phyloP scores from a whole-genome alignment of 2,329 filamentous ascomycete species.

The Boeremia exigua region DNA sequence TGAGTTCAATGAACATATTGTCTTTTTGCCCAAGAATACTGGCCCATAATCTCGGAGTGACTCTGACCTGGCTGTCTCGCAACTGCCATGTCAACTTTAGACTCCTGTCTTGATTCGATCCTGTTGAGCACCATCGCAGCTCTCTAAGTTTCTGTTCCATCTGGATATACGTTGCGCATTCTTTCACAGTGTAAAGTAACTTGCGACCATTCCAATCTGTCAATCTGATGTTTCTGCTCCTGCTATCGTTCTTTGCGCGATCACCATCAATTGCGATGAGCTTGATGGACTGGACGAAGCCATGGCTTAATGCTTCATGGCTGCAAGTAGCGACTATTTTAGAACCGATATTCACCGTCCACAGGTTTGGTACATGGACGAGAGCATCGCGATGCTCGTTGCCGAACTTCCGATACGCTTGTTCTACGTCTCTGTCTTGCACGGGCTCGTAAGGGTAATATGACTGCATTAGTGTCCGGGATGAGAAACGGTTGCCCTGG shows the following conservation, averaged over 20 bases:
- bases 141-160: slow-evolving; percentile 37
- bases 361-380: slow-evolving; percentile 39
- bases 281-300: slow-evolving; percentile 37
- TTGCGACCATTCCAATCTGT: slow-evolving; percentile 29
- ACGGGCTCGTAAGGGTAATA: slow-evolving; percentile 43
- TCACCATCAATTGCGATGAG: slow-evolving; percentile 6
- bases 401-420: slow-evolving; percentile 35
- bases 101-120: background rate
- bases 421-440: slow-evolving; percentile 37
- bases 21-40: slow-evolving; percentile 22
- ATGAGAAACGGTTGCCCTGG: slow-evolving; percentile 20
- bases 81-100: slow-evolving; percentile 19
- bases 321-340: slow-evolving; percentile 38
- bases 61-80: slow-evolving; percentile 2
- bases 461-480: slow-evolving; percentile 39
- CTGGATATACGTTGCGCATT: slow-evolving; percentile 40
- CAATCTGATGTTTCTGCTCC: slow-evolving; percentile 25
- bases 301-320: slow-evolving; percentile 26
- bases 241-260: background rate
- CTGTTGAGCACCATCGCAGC: slow-evolving; percentile 11
- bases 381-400: slow-evolving; percentile 23
- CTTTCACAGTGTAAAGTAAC: slow-evolving; percentile 26
- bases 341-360: slow-evolving; percentile 40
- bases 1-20: slow-evolving; percentile 31
- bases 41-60: slow-evolving; percentile 31